Percentiles rank a stretch among this genome's conserved stretches.
These are phyloP conservation scores for Piper betle DNA, from an alignment of 164 flowering plant species.

Conservation along the genomic window DNA sequence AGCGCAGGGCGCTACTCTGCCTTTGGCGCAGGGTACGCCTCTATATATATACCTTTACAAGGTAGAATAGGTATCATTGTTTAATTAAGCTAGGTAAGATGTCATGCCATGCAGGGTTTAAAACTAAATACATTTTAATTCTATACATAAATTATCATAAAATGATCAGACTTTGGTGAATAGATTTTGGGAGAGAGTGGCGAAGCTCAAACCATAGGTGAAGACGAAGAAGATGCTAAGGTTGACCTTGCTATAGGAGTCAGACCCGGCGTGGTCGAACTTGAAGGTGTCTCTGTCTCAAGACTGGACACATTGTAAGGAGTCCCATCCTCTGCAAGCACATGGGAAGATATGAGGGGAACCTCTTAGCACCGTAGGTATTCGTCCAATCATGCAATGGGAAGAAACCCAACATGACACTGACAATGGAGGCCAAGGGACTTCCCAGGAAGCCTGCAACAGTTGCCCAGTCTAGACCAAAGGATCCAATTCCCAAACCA, in stretches of 20 bases:
- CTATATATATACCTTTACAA: too few relatives aligned
- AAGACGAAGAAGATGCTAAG: constrained; percentile 33
- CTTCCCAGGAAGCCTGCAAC: constrained; percentile 36
- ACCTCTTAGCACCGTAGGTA: constrained; percentile 31
- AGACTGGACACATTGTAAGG: constrained; percentile 27
- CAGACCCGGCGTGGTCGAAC: constrained; percentile 22
- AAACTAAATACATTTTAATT: too few relatives aligned
- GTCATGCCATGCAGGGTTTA: too few relatives aligned
- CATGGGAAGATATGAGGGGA: constrained; percentile 40
- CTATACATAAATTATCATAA: too few relatives aligned
- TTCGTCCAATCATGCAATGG: constrained; percentile 41
- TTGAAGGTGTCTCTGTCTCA: constrained; percentile 17
- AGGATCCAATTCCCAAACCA: constrained; percentile 52
- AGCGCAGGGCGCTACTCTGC: too few relatives aligned
- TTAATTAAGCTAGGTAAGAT: too few relatives aligned
- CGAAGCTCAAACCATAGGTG: constrained; percentile 44
- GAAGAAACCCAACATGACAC: constrained; percentile 31
- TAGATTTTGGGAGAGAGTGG: too few relatives aligned
- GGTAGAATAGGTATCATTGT: too few relatives aligned
- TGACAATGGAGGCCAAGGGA: constrained; percentile 43
- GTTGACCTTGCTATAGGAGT: constrained; percentile 30
- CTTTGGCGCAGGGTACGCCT: too few relatives aligned
- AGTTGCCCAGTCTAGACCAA: constrained; percentile 49
- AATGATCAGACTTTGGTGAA: too few relatives aligned
- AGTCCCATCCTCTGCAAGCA: constrained; percentile 27